Evolutionary conservation across 352 stramenopile species (phyloP), one percentile per base, ranked within the genome.

Genomic region (Pythium phragmitis): DNA sequence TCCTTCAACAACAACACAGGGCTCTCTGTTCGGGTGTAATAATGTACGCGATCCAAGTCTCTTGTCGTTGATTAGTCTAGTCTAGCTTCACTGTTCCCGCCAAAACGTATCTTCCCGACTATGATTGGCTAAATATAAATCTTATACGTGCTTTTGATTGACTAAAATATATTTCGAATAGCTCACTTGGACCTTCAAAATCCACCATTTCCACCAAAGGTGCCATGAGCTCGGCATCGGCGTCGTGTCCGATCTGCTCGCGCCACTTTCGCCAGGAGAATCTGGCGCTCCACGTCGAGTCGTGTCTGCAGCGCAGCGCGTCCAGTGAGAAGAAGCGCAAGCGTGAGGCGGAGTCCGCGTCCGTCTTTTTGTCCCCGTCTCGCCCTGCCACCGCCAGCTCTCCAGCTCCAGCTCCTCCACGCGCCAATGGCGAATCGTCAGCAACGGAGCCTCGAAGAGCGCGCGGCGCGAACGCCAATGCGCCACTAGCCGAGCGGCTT

Each of bases 401-500:
- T 14, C 13, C 45, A 8, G 6, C 19, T 30, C n/a, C 45, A 11
- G 9, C n/a, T 50, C 1, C 46, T 5, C 2, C 57, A 42, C n/a
- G 33, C 1, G 37, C 7, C 21, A 50, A 45, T 26, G 21, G 8
- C 7, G 16, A 45, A 9, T 7, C 14, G 12, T 7, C 47, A 1
- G 2, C 37, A 11, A 36, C 14, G 4, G 58, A 65, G 3, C 3
- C 26, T 3, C 34, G 48, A 6, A 57, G 50, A 13, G 14, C 26
- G 12, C 39, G 55, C 4, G 48, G 41, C 12, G 57, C 54, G 13
- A 64, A 72, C 34, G 55, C 34, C 5, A 65, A 68, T 23, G 71
- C 77, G 11, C 87, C 87, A 41, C 72, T 96, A 19, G 87, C 87
- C 0, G 87, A 96, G 56, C 75, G 83, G 52, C 87, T 96, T 76